These are phyloP conservation scores for Sporothrix globosa DNA, from an alignment of 2,329 filamentous ascomycete species.

Conservation along the genomic window DNA sequence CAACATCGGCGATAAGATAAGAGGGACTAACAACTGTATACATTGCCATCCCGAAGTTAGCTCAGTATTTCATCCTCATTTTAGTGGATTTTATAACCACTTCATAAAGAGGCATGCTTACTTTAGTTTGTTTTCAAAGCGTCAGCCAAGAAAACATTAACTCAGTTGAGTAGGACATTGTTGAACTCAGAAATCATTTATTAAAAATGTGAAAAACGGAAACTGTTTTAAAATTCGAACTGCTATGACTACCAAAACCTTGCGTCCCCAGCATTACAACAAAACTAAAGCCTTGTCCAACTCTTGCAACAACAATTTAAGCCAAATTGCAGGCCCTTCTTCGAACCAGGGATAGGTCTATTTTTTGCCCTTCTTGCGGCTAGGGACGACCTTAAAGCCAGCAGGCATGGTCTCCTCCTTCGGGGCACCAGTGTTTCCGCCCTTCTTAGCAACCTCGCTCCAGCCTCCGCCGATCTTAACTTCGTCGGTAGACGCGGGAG, in stretches of 20 bases:
- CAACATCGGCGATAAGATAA: conserved; percentile 35
- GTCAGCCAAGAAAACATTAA: too few relatives aligned
- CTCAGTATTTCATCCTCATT: too few relatives aligned
- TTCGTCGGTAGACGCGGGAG: conserved; percentile 43
- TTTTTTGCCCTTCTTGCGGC: conserved; percentile 90
- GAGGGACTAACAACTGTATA: background rate
- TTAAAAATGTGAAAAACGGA: background rate
- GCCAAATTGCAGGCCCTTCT: background rate
- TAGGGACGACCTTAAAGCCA: conserved; percentile 86
- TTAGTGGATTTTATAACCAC: too few relatives aligned
- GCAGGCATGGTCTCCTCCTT: conserved; percentile 51
- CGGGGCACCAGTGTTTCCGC: conserved; percentile 55
- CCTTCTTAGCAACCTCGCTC: conserved; percentile 98
- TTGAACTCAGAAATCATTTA: background rate
- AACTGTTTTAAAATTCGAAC: background rate
- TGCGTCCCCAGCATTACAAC: background rate
- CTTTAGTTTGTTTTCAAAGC: too few relatives aligned
- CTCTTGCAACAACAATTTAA: background rate
- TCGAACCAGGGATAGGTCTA: conserved; percentile 39
- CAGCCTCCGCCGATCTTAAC: conserved; percentile 69
- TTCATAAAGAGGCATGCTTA: too few relatives aligned
- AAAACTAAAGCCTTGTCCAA: background rate
- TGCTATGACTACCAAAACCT: background rate
- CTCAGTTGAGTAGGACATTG: background rate
- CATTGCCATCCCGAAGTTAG: too few relatives aligned